Percentiles rank a stretch among this genome's conserved stretches.
Conservation (phyloP, 2,329 filamentous ascomycete species). For the Curvularia eragrostidis region DNA sequence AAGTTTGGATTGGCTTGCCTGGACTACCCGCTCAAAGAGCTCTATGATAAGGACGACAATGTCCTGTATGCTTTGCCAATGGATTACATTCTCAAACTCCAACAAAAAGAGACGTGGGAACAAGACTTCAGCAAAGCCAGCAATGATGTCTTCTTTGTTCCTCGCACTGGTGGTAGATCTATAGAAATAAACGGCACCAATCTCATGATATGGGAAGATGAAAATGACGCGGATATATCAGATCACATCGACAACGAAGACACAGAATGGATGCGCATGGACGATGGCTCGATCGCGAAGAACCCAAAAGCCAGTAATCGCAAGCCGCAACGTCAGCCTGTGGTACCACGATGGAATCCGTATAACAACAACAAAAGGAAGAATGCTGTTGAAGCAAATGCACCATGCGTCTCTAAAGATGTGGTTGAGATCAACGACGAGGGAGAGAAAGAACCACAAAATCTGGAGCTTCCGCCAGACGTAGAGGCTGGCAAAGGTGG, state of each 20-base stretch:
- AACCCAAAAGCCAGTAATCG: slow-evolving; percentile 46
- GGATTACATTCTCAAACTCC: slow-evolving; percentile 49
- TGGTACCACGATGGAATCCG: slow-evolving; percentile 43
- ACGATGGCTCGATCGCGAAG: slow-evolving; percentile 48
- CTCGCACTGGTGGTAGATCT: slow-evolving; percentile 47
- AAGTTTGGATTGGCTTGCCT: slow-evolving; percentile 48
- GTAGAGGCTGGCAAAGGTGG: slow-evolving; percentile 12
- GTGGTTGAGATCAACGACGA: slow-evolving; percentile 23
- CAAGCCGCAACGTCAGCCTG: slow-evolving; percentile 33
- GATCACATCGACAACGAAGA: slow-evolving; percentile 48
- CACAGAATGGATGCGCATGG: slow-evolving; percentile 48
- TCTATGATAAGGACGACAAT: slow-evolving; percentile 49
- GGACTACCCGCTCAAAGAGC: slow-evolving; percentile 45
- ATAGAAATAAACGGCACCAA: slow-evolving; percentile 49
- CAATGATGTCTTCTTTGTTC: slow-evolving; percentile 44
- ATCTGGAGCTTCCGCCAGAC: slow-evolving; percentile 15
- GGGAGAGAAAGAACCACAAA: slow-evolving; percentile 22
- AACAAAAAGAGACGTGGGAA: slow-evolving; percentile 49
- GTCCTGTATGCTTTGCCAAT: slow-evolving; percentile 49
- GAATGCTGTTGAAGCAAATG: slow-evolving; percentile 24
- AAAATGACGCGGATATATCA: slow-evolving; percentile 48
- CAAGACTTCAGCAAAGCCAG: slow-evolving; percentile 38
- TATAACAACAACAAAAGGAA: slow-evolving; percentile 43
- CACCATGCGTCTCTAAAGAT: slow-evolving; percentile 33
- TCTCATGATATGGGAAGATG: slow-evolving; percentile 51